Percentiles rank a stretch among this genome's conserved stretches.
These are phyloP conservation scores for Cymbopogon citratus DNA, from an alignment of 176 grass and related monocot genomes.

Conservation along the genomic window DNA sequence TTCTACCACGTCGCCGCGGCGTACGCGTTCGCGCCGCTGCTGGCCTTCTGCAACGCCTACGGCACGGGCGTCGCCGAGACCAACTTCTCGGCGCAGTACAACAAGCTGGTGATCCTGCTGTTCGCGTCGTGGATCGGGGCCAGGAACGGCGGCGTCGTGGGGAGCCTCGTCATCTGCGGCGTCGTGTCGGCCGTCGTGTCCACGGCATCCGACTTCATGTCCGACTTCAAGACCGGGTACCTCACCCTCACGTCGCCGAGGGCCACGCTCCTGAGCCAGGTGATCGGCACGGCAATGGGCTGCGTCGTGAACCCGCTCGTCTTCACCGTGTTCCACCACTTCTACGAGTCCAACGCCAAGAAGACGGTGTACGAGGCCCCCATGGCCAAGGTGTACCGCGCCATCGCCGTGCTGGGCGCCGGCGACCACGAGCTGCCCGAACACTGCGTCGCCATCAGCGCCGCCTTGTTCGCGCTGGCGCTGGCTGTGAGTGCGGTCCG, in stretches of 20 bases:
- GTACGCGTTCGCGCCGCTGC: constrained; percentile 57
- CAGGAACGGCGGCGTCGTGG: constrained; percentile 39
- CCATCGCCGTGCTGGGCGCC: constrained; percentile 62
- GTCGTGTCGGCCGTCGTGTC: constrained; percentile 62
- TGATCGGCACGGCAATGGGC: constrained; percentile 48
- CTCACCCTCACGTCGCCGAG: constrained; percentile 67
- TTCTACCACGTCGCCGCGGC: constrained; percentile 60
- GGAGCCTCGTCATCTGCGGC: constrained; percentile 60
- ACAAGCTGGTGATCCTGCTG: constrained; percentile 65
- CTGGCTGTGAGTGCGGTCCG: constrained; percentile 31
- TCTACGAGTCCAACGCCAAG: constrained; percentile 33
- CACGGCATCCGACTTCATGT: constrained; percentile 64
- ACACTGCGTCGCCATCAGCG: constrained; percentile 51
- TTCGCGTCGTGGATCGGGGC: constrained; percentile 61
- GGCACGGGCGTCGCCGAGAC: constrained; percentile 66
- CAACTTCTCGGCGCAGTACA: constrained; percentile 66
- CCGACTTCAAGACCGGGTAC: constrained; percentile 77
- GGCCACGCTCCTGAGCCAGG: constrained; percentile 69
- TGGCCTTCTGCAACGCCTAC: constrained; percentile 87
- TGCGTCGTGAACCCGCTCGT: constrained; percentile 60
- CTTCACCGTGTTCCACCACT: constrained; percentile 59
- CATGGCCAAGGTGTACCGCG: constrained; percentile 54
- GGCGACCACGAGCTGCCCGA: constrained; percentile 46
- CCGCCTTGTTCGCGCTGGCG: constrained; percentile 36
- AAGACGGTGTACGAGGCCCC: constrained; percentile 38